Evolutionary conservation across 2,329 filamentous ascomycete genomes (phyloP).

Genomic region (Immersiporthe knoxdaviesiana): DNA sequence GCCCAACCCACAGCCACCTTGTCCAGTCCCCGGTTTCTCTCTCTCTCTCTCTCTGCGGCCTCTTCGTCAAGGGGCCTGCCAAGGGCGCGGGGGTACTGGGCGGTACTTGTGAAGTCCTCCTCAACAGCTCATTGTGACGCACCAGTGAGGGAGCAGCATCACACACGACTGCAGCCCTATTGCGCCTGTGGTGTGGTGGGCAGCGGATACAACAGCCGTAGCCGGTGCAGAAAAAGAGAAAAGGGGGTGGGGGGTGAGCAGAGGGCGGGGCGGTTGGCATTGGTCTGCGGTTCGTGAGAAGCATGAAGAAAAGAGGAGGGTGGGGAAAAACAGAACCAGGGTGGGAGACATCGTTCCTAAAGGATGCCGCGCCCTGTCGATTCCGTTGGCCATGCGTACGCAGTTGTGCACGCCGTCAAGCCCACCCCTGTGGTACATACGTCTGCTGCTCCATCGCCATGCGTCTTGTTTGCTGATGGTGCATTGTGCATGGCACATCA

Average conservation of each 20-base stretch:
- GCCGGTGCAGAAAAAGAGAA: not conserved
- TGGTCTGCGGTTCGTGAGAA: too few species aligned
- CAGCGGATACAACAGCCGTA: not conserved
- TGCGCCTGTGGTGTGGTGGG: not conserved
- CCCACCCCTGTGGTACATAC: not conserved
- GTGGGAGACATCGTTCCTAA: not conserved
- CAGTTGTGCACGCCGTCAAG: not conserved
- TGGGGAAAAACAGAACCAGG: too few species aligned
- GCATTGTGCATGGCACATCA: not conserved
- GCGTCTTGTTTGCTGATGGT: too few species aligned
- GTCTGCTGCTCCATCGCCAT: not conserved
- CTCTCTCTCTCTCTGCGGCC: not conserved
- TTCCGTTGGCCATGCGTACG: not conserved
- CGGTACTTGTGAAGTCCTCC: too few species aligned
- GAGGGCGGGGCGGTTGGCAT: too few species aligned
- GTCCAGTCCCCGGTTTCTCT: too few species aligned
- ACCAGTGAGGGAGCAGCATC: not conserved
- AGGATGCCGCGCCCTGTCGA: not conserved
- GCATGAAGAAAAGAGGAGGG: too few species aligned
- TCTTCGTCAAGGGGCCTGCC: not conserved
- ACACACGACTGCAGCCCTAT: not conserved
- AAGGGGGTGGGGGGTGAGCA: too few species aligned
- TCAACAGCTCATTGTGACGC: not conserved
- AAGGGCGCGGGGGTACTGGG: too few species aligned
- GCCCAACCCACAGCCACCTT: too few species aligned